Evolutionary conservation across 2,329 filamentous ascomycete genomes (phyloP), one percentile per base, ranked within the genome.

Genomic region (Lecanicillium sp.): DNA sequence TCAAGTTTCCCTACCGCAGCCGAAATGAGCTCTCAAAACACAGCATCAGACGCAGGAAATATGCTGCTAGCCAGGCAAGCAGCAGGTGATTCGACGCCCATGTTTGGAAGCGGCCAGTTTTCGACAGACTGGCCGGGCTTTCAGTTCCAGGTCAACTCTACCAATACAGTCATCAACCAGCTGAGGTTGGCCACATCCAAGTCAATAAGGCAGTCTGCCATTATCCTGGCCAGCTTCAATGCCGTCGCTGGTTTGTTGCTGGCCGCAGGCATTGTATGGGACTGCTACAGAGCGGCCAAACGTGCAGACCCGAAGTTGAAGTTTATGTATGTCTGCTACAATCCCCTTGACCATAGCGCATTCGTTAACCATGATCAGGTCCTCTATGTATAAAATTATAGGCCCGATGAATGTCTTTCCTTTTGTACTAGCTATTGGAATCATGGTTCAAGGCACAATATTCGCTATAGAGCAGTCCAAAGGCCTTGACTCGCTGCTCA

Each of bases 171-270:
- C 44, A 65, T 72, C 48, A 71, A 72, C 49, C 54, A 73, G 46
- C 63, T 77, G 47, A 65, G 61, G 42, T 72, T 76, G 46, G 65
- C 67, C 20, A 64, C 69, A 13, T 68, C 69, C 45, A 77, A 70
- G 50, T 79, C 75, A 25, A 65, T 79, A 49, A 67, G 78, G 47
- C 77, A 72, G 14, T 79, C 76, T 17, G 75, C 74, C 31, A 71
- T 81, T 40, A 75, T 80, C 43, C 64, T 81, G 39, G 71, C 77
- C 27, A 59, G 65, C 40, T 79, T 81, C 60, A 82, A 81, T 54
- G 66, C 74, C 17, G 53, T 78, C 37, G 72, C 72, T 14, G 75
- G 76, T 4, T 68, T 76, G 41, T 65, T 66, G 14, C 77, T 75
- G 6, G 71, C 72, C 9, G 46, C 65, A 18, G 74, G 74, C 18